These are phyloP conservation scores for Aspergillus caelatus DNA, from an alignment of 2,329 filamentous ascomycete species.

Conservation along the genomic window DNA sequence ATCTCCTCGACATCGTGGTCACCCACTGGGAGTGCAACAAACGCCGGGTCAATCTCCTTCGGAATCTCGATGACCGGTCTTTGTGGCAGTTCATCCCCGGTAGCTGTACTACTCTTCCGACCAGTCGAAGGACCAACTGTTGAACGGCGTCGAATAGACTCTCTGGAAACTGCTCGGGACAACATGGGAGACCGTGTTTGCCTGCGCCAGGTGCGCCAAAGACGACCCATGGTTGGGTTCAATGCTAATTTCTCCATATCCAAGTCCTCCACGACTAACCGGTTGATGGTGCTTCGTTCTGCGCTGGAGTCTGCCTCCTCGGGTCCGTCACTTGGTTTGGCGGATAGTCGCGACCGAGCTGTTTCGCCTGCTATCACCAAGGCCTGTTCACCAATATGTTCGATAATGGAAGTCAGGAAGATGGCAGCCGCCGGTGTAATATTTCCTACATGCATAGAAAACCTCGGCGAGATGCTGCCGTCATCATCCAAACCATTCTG, in stretches of 20 bases:
- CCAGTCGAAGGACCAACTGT: constrained; percentile 29
- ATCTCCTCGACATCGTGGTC: constrained; percentile 65
- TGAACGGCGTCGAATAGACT: constrained; percentile 41
- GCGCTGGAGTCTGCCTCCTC: constrained; percentile 53
- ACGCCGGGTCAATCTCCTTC: constrained; percentile 34
- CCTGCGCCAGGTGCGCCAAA: constrained; percentile 97
- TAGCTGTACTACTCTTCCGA: constrained; percentile 42
- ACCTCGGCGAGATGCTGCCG: constrained; percentile 59
- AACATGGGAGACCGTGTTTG: constrained; percentile 48
- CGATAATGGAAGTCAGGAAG: constrained; percentile 91
- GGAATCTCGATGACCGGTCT: constrained; percentile 19
- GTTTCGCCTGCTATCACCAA: constrained; percentile 85
- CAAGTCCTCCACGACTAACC: constrained; percentile 80
- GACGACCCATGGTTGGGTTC: constrained; percentile 80
- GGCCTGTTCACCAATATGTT: constrained; percentile 90
- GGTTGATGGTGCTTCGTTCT: constrained; percentile 55
- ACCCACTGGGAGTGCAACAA: constrained; percentile 34
- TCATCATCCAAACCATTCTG: constrained; percentile 71
- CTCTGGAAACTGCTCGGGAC: constrained; percentile 45
- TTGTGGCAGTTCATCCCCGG: constrained; percentile 33
- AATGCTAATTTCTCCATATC: constrained; percentile 94
- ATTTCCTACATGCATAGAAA: constrained; percentile 60
- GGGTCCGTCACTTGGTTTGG: constrained; percentile 55
- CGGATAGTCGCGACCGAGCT: constrained; percentile 55
- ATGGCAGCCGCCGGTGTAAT: constrained; percentile 93